A percentile compares a stretch with the other conserved stretches of the same genome.
These are phyloP conservation scores for Glarea lozoyensis DNA, from an alignment of 495 filamentous ascomycete species.

Conservation along the genomic window DNA sequence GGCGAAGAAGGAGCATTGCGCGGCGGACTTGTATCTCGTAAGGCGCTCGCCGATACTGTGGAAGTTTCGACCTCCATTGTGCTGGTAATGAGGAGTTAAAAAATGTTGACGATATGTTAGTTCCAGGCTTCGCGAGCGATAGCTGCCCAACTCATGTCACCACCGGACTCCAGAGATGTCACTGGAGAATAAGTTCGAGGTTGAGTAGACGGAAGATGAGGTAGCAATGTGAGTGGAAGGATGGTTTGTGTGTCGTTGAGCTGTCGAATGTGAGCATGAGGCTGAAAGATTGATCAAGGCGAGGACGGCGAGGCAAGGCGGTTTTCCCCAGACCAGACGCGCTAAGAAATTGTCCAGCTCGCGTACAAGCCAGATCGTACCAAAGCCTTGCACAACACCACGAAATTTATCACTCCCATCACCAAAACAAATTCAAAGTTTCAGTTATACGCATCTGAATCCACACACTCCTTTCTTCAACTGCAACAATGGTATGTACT, in stretches of 20 bases:
- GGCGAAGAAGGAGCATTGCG: constrained; percentile 21
- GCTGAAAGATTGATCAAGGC: constrained; percentile 13
- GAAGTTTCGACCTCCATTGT: background rate
- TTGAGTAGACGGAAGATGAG: too few relatives aligned
- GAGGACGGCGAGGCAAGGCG: background rate
- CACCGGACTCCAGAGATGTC: too few relatives aligned
- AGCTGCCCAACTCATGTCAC: too few relatives aligned
- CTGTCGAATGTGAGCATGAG: constrained; percentile 8
- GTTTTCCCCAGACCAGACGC: background rate
- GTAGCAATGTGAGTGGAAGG: too few relatives aligned
- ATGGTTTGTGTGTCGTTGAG: too few relatives aligned
- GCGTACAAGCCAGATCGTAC: background rate
- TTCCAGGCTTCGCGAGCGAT: background rate
- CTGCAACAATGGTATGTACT: constrained; percentile 19
- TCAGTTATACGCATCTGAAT: background rate
- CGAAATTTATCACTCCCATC: constrained; percentile 1
- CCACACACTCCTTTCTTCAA: constrained; percentile 1
- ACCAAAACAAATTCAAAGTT: background rate
- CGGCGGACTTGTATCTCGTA: constrained; percentile 20
- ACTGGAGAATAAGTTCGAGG: too few relatives aligned
- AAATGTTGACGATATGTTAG: background rate
- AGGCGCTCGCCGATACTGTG: constrained; percentile 5
- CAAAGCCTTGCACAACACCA: background rate
- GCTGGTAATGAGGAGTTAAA: background rate
- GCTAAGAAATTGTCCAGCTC: background rate